Evolutionary conservation across 2,329 filamentous ascomycete genomes (phyloP).

Genomic region (Myriosclerotinia curreyana): DNA sequence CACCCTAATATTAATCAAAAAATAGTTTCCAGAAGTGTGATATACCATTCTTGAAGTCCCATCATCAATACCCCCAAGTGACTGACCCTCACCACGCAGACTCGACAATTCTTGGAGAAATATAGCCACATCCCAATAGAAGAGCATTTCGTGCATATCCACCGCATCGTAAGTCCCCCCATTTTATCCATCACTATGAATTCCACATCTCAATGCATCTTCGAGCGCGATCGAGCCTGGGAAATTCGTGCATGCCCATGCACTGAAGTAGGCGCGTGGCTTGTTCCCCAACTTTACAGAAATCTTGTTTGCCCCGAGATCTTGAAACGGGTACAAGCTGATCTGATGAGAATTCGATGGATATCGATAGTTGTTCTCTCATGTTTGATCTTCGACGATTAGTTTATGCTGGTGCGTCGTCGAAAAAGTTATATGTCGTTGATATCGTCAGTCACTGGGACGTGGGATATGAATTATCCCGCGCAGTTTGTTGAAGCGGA

Average conservation of each 20-base stretch:
- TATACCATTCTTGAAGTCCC: background rate
- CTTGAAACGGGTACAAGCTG: conserved; percentile 24
- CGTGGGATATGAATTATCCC: conserved; percentile 42
- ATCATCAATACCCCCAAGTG: background rate
- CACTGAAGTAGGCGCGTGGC: conserved; percentile 29
- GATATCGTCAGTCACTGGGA: conserved; percentile 39
- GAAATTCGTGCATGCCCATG: conserved; percentile 26
- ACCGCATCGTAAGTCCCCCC: background rate
- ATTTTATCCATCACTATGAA: background rate
- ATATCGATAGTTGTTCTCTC: conserved; percentile 41
- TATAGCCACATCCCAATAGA: conserved; percentile 7
- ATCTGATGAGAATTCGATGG: conserved; percentile 25
- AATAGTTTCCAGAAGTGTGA: conserved; percentile 2
- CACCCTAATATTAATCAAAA: conserved; percentile 9
- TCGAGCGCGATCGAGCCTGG: conserved; percentile 27
- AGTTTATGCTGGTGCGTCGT: conserved; percentile 39
- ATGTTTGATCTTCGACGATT: conserved; percentile 42
- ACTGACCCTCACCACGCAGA: background rate
- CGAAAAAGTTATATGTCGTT: conserved; percentile 36
- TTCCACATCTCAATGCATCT: background rate
- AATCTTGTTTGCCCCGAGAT: conserved; percentile 24
- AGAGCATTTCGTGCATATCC: conserved; percentile 6
- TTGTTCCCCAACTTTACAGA: conserved; percentile 25
- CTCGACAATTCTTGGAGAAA: background rate
- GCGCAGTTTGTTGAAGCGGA: conserved; percentile 40